Conservation (phyloP, 2,329 filamentous ascomycete genomes). For the Hymenoscyphus occultus region DNA sequence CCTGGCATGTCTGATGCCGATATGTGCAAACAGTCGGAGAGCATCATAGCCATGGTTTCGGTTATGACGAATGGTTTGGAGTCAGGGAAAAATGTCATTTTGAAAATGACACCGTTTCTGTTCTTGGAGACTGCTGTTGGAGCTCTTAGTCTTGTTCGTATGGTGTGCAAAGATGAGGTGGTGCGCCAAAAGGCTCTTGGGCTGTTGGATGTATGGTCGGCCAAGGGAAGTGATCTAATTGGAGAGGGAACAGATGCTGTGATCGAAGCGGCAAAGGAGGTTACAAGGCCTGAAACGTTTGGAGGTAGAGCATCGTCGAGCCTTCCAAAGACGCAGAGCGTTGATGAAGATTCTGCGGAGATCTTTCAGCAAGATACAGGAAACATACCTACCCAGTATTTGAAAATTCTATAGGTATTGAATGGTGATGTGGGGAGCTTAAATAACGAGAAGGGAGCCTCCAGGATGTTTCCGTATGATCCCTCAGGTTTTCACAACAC, state of each 20-base stretch:
- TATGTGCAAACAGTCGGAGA: not conserved
- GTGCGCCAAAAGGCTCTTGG: not conserved
- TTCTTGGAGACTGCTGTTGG: not conserved
- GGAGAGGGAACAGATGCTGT: not conserved
- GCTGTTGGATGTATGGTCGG: not conserved
- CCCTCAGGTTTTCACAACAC: too few species aligned
- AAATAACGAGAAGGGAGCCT: not conserved
- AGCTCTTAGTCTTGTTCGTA: not conserved
- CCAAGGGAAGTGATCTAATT: not conserved
- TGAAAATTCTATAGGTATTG: not conserved
- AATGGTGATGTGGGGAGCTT: not conserved
- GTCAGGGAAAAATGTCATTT: not conserved
- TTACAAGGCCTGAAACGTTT: not conserved
- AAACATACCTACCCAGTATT: not conserved
- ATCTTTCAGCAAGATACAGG: not conserved
- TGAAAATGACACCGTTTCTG: not conserved
- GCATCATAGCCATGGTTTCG: not conserved
- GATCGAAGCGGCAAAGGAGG: not conserved
- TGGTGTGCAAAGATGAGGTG: not conserved
- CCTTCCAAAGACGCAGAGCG: not conserved
- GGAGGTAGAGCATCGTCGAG: not conserved
- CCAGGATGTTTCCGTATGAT: too few species aligned
- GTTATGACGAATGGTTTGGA: not conserved
- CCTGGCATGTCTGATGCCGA: not conserved
- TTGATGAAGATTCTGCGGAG: not conserved